Evolutionary conservation across 2,329 filamentous ascomycete species (phyloP).

Genomic region (Monilinia laxa): DNA sequence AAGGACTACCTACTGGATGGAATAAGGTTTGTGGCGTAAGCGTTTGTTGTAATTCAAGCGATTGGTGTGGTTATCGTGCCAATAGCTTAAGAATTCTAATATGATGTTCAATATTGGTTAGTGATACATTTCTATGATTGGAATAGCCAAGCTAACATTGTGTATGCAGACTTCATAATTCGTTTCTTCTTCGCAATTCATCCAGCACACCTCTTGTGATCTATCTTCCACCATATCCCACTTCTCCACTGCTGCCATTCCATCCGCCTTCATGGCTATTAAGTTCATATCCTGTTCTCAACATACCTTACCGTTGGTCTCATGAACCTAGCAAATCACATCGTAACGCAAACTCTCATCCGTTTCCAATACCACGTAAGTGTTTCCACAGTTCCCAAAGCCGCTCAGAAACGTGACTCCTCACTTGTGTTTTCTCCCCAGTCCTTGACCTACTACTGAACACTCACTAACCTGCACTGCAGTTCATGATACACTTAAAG

Average conservation of each 20-base stretch:
- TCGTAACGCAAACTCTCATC: background rate
- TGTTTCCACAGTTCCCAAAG: background rate
- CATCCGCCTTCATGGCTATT: constrained; percentile 43
- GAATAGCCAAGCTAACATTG: constrained; percentile 25
- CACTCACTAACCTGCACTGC: constrained; percentile 48
- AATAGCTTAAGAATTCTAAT: background rate
- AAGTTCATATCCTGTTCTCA: constrained; percentile 46
- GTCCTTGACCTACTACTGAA: background rate
- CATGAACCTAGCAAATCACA: constrained; percentile 25
- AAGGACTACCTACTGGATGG: background rate
- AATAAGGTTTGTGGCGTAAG: background rate
- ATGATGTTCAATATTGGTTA: constrained; percentile 12
- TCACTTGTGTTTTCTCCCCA: background rate
- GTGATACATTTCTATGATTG: constrained; percentile 4
- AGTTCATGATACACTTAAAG: constrained; percentile 55
- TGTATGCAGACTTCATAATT: constrained; percentile 34
- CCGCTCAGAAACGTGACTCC: background rate
- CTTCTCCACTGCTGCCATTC: constrained; percentile 40
- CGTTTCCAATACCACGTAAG: constrained; percentile 22
- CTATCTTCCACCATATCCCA: constrained; percentile 54
- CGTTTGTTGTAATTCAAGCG: background rate
- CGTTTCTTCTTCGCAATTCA: constrained; percentile 28
- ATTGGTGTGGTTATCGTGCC: background rate
- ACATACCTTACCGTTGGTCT: constrained; percentile 61
- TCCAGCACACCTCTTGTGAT: constrained; percentile 51